phyloP scores from a whole-genome alignment of 257 asterid genomes.

The Solanum tarapatanum region DNA sequence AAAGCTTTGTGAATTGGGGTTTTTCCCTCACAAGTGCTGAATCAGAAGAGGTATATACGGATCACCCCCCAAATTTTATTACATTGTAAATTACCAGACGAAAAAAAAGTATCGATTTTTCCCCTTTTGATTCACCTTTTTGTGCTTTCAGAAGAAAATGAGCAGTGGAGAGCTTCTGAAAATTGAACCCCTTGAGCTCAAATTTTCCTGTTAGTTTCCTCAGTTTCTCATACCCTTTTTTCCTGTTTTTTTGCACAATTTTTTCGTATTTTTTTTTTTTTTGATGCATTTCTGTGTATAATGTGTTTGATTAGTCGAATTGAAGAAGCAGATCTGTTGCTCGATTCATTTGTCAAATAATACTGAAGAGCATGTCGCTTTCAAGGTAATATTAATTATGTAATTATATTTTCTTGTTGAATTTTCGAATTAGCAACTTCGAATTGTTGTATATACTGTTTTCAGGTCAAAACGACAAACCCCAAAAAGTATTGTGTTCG shows the following conservation, averaged over 20 bases:
- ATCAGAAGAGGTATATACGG: neutral
- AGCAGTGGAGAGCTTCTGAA: constrained; percentile 43
- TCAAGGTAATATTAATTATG: neutral
- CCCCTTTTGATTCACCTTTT: neutral
- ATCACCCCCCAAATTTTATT: neutral
- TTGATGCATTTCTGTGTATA: neutral
- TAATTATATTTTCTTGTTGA: neutral
- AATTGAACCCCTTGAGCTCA: constrained; percentile 54
- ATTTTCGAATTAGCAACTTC: neutral
- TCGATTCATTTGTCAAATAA: neutral
- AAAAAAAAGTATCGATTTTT: neutral
- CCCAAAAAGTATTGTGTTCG: neutral
- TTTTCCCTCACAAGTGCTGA: neutral
- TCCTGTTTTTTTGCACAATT: neutral
- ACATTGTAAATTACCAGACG: neutral
- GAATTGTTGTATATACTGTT: neutral
- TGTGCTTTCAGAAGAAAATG: constrained; percentile 19
- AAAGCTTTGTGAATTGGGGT: neutral
- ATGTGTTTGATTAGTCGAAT: constrained; percentile 40
- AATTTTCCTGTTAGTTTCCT: constrained; percentile 38
- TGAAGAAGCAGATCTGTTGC: constrained; percentile 28
- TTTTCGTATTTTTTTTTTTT: neutral
- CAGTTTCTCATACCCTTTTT: neutral
- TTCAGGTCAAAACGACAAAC: constrained; percentile 9
- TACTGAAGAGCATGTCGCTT: neutral